Conservation (phyloP, 1,284 basidiomycete genomes). For the Cutaneotrichosporon mucoides region DNA sequence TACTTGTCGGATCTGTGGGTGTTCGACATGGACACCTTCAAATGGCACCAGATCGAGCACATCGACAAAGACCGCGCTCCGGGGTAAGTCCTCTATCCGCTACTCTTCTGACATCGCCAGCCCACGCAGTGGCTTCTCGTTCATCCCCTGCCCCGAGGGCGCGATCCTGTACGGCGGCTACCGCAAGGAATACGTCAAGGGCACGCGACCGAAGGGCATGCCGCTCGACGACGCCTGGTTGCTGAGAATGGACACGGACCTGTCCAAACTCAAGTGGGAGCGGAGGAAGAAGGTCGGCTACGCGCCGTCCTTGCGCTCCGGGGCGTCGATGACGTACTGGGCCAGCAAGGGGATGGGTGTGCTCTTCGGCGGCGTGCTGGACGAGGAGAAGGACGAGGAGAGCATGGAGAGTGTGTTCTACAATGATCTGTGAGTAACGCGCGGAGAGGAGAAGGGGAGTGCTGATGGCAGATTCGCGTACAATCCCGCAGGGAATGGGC, state of each 20-base stretch:
- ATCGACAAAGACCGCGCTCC: conserved; percentile 65
- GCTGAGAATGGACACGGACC: conserved; percentile 55
- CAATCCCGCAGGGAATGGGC: conserved; percentile 69
- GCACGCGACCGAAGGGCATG: conserved; percentile 77
- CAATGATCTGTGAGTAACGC: conserved; percentile 66
- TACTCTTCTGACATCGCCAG: conserved; percentile 46
- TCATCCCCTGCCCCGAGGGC: conserved; percentile 74
- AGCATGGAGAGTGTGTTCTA: conserved; percentile 77
- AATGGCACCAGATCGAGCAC: conserved; percentile 77
- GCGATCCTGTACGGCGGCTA: conserved; percentile 87
- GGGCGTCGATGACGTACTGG: conserved; percentile 38
- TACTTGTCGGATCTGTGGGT: conserved; percentile 86
- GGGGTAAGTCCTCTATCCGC: conserved; percentile 20
- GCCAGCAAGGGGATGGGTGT: conserved; percentile 64
- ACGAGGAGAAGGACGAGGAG: conserved; percentile 84
- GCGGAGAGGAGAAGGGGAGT: no score
- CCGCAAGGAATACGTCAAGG: conserved; percentile 85
- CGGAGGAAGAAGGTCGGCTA: conserved; percentile 74
- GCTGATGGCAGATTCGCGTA: conserved; percentile 64
- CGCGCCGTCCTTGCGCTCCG: conserved; percentile 63
- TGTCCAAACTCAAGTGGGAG: conserved; percentile 73
- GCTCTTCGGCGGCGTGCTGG: conserved; percentile 86
- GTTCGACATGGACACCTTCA: conserved; percentile 82
- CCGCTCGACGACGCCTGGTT: conserved; percentile 91
- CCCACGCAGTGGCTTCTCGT: conserved; percentile 80